Evolutionary conservation across 2,329 filamentous ascomycete species (phyloP).

Genomic region (Fusarium sacchari): DNA sequence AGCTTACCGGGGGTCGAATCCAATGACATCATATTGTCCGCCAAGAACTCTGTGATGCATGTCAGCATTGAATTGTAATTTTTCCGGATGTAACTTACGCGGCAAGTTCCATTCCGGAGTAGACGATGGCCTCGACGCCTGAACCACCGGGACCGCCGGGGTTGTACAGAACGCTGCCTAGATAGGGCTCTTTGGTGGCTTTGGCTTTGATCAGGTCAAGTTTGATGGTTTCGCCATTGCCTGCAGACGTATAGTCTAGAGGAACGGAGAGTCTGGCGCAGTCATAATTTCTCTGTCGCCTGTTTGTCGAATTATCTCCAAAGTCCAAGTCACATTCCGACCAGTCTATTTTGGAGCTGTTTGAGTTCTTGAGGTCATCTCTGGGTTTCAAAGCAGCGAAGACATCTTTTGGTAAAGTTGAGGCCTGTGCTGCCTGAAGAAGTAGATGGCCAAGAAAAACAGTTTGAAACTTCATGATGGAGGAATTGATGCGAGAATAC

Average conservation of each 20-base stretch:
- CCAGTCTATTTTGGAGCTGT: not conserved
- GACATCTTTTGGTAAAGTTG: not conserved
- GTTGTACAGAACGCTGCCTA: conserved; percentile 53
- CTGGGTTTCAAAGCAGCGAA: not conserved
- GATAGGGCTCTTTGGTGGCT: conserved; percentile 44
- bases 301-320: not conserved
- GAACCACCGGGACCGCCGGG: conserved; percentile 50
- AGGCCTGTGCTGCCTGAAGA: not conserved
- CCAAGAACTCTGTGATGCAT: conserved; percentile 9
- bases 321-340: conserved; percentile 14
- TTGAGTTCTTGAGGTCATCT: not conserved
- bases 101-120: accelerated
- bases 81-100: not conserved
- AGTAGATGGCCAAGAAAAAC: not conserved
- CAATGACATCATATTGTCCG: conserved; percentile 23
- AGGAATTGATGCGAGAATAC: too few species aligned
- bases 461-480: not conserved
- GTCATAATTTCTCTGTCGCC: not conserved
- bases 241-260: conserved; percentile 51
- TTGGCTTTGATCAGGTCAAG: conserved; percentile 48
- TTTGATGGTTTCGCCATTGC: conserved; percentile 41
- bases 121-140: conserved; percentile 2
- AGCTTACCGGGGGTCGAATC: conserved; percentile 12
- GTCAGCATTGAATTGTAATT: not conserved
- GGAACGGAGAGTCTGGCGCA: conserved; percentile 53